A percentile compares a stretch with the other conserved stretches of the same genome.
These are phyloP conservation scores for Sanguinoderma infundibulare DNA, from an alignment of 1,284 basidiomycete species.

Conservation along the genomic window DNA sequence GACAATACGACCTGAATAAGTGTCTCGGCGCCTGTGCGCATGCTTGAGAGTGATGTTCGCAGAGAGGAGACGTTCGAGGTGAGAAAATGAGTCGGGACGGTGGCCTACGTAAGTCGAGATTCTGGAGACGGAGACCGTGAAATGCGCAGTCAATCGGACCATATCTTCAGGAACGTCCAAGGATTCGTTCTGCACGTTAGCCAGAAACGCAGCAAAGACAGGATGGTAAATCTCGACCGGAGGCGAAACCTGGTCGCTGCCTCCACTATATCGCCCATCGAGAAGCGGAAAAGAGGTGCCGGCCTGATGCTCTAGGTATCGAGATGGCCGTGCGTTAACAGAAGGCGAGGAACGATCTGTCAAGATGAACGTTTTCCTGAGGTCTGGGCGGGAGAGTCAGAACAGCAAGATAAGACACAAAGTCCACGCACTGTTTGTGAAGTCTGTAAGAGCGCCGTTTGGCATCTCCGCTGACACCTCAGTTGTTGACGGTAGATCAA, in stretches of 20 bases:
- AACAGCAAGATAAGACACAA: too few species aligned
- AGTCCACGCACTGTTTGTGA: too few species aligned
- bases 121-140: neutral
- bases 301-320: neutral
- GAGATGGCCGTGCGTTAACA: neutral
- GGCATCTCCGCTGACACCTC: neutral
- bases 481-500: neutral
- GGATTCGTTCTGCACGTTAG: neutral
- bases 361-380: neutral
- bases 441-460: too few species aligned
- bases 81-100: too few species aligned
- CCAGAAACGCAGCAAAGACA: neutral
- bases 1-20: too few species aligned
- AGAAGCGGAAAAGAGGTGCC: neutral
- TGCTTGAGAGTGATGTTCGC: too few species aligned
- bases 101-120: neutral
- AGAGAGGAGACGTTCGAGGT: too few species aligned
- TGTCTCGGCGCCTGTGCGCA: too few species aligned
- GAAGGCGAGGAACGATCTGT: neutral
- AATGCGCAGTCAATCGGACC: neutral
- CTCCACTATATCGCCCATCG: neutral
- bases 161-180: neutral
- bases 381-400: too few species aligned
- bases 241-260: neutral
- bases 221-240: neutral